These are phyloP conservation scores for Aspergillus neotritici DNA, from an alignment of 2,329 filamentous ascomycete genomes.

Conservation along the genomic window DNA sequence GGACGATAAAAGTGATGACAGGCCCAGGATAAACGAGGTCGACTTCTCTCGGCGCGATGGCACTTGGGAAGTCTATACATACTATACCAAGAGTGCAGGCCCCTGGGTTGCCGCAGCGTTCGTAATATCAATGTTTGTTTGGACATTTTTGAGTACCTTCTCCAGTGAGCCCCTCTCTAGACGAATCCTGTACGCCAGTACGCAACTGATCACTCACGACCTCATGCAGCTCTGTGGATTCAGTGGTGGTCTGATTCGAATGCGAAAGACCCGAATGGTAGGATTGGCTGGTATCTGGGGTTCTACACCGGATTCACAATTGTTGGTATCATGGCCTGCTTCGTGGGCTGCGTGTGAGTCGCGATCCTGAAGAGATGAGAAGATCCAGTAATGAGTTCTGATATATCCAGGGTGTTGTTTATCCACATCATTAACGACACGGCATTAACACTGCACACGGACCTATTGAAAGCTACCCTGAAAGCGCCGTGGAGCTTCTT, in stretches of 20 bases:
- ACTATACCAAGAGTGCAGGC: constrained; percentile 7
- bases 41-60: not conserved
- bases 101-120: not conserved
- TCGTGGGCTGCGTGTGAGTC: no score
- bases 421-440: not conserved
- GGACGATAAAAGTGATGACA: no score
- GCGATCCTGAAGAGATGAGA: no score
- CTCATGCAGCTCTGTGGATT: constrained; percentile 38
- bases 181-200: not conserved
- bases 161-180: constrained; percentile 2
- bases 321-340: no score
- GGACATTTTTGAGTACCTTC: constrained; percentile 5
- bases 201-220: not conserved
- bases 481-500: constrained; percentile 17
- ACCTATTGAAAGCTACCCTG: constrained; percentile 12
- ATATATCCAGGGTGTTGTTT: no score
- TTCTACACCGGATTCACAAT: constrained; percentile 23
- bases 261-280: constrained; percentile 32
- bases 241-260: constrained; percentile 47
- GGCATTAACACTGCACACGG: constrained; percentile 6
- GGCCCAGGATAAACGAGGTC: not conserved
- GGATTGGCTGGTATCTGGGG: constrained; percentile 34
- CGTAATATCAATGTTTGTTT: not conserved
- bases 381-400: no score
- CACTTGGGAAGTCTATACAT: constrained; percentile 12